Evolutionary conservation across 1,284 basidiomycete genomes (phyloP), one percentile per base, ranked within the genome.

Genomic region (Ganoderma sp.): DNA sequence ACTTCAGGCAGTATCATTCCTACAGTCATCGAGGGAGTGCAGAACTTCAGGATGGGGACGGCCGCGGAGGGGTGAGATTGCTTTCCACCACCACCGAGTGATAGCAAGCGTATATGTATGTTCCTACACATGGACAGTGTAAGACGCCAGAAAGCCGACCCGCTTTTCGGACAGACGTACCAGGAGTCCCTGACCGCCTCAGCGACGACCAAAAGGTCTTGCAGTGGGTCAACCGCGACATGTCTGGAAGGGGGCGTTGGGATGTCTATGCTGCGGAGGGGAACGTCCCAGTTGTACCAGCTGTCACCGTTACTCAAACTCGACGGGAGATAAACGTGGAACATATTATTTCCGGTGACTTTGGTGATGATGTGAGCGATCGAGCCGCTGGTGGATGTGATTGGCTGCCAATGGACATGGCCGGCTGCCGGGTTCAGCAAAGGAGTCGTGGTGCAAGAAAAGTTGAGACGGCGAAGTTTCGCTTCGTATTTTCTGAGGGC

Each of bases 121-220:
- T 50, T 22, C 48, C 48, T 50, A 22, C 1, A 10, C 4, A 22
- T 14, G 10, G 22, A n/a, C 10, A 25, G 48, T 10, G 22, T 50
- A 3, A 50, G 48, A 12, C 10, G 12, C 9, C 22, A 50, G 22
- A 25, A 50, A 25, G 48, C 48, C 22, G 48, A 25, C 10, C 3
- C n/a, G 48, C 5, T 7, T 9, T 50, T 14, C 25, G 25, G 25
- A 3, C n/a, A 50, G 48, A 50, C 48, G 10, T 22, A 50, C 48
- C 48, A 50, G 3, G 9, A 12, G 3, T 22, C 48, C 22, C 48
- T 50, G 12, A 50, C 48, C 19, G 48, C 4, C 22, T 50, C 48
- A 50, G 48, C 48, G 12, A 50, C 48, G 48, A 50, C 48, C 48
- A 50, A 25, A 22, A 50, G 48, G 48, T 50, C 48, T 50, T 50